Base-by-base conservation (phyloP, 768 basidiomycete genomes). In the Candolleomyces efflorescens region DNA sequence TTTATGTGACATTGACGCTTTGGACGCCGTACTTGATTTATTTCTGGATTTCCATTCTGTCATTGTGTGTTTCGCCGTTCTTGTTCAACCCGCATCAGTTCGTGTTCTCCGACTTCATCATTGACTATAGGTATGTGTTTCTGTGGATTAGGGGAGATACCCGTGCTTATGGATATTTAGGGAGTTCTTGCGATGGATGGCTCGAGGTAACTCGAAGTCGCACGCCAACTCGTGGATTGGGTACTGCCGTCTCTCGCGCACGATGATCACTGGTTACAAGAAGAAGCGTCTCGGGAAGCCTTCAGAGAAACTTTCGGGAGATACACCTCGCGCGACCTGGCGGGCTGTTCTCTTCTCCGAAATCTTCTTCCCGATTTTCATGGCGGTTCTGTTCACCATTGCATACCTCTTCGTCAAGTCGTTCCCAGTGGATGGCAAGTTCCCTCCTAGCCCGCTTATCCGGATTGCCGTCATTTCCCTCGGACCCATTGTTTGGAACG, bases 11-110 rank as follows among this genome's bases (percentile, higher is more conserved):
- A 23, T 72, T 98, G 71, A 80, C 93, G 24, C 74, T 98, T 53
- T 98, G 92, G 91, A 91, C 92, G 27, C 87, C 90, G 2, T 96
- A 90, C 71, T 72, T 98, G 65, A 88, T 94, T 70, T 99, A 98
- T 79, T 99, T 99, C 82, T 98, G 96, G 96, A 71, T 98, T 55
- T 94, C 96, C 44, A 92, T 95, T 61, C 77, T 94, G 32, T 85
- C 94, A 15, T 82, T 99, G 9, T 98, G 94, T 67, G 75, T 98
- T 62, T 89, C 96, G 27, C 97, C 97, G 7, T 99, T 99, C 89
- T 71, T 98, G 67, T 99, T 98, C 84, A 99, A 98, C 70, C 97
- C 97, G n/a, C 97, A 99, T 72, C 97, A 98, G 73, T 99, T 99
- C 76, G 91, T 92, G 18, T 89, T 94, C 72, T 85, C 94, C 39